Conservation (phyloP, 805 yeast genomes). For the Dipodascus geniculatus region DNA sequence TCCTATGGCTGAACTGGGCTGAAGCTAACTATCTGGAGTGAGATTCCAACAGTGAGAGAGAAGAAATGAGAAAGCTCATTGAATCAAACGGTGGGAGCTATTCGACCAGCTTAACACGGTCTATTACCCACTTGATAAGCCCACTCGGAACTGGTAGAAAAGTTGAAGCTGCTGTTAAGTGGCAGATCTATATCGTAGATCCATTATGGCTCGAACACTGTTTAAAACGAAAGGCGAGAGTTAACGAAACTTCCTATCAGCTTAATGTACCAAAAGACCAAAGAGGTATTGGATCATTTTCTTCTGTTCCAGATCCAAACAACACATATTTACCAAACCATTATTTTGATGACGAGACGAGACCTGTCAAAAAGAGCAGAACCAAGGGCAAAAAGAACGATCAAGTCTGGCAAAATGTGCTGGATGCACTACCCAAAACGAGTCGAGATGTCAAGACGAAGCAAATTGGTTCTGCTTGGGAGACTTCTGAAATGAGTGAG, state of each 20-base stretch:
- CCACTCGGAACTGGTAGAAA: conserved; percentile 23
- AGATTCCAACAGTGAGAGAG: conserved; percentile 8
- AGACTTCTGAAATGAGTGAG: conserved; percentile 5
- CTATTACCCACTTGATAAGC: conserved; percentile 23
- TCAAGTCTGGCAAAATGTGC: neutral
- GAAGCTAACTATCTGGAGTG: too few species aligned
- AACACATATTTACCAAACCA: neutral
- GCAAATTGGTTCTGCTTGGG: neutral
- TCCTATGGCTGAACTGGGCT: too few species aligned
- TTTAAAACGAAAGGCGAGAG: conserved; percentile 28
- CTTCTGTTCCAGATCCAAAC: neutral
- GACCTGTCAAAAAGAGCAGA: neutral
- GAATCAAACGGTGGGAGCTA: conserved; percentile 26
- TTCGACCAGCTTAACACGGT: conserved; percentile 18
- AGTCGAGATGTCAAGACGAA: neutral
- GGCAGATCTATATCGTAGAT: conserved; percentile 31
- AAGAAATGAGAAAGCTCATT: conserved; percentile 18
- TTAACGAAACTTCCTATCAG: conserved; percentile 28
- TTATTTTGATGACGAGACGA: neutral
- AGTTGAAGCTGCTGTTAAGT: conserved; percentile 27
- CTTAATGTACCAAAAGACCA: conserved; percentile 18
- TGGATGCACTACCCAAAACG: neutral
- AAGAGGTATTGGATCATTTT: conserved; percentile 26
- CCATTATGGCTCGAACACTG: conserved; percentile 36
- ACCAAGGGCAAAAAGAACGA: neutral